Evolutionary conservation across 2,329 filamentous ascomycete genomes (phyloP), one percentile per base, ranked within the genome.

Genomic region (Ophiostoma quercus): DNA sequence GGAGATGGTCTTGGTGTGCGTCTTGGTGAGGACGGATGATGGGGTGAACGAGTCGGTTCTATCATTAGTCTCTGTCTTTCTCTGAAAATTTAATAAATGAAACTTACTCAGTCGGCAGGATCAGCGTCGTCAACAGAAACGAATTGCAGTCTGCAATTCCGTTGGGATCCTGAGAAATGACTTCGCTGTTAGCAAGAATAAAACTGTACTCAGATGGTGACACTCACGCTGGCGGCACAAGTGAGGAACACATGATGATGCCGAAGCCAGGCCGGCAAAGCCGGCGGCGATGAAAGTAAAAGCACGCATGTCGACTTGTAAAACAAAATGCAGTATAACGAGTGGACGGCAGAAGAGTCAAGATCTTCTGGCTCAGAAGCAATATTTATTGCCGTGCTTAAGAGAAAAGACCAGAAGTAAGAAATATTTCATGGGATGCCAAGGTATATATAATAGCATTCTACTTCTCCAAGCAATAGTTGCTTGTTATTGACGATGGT

Each of bases 1-100:
- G 32, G 69, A 68, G 47, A 70, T 63, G 19, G 62, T 68, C 5
- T 3, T 22, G 14, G 69, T 68, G 62, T 68, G 47, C 41, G 62
- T 66, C 14, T 37, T 41, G 22, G 62, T 68, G 3, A 60, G 8
- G 1, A 68, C 19, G 2, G 43, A 51, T 16, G 14, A n/a, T 5
- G 43, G 43, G 14, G 43, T 51, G 43, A n/a, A 19, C 14, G 43
- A 51, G 43, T 51, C 43, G 4, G 43, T 51, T 51, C 8, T 47
- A 19, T 47, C 14, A 37, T 9, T 37, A 37, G 34, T 37, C 34
- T 37, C 6, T 37, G 6, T 37, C 34, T 37, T 9, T 37, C 34
- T 37, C 34, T 37, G 9, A 7, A 37, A 1, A 37, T 37, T 29
- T 1, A 29, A 37, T 37, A 3, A 9, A 9, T 19, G 16, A 5